Evolutionary conservation across 495 filamentous ascomycete genomes (phyloP), one percentile per base, ranked within the genome.

Genomic region (Opeltia flavorubescens): DNA sequence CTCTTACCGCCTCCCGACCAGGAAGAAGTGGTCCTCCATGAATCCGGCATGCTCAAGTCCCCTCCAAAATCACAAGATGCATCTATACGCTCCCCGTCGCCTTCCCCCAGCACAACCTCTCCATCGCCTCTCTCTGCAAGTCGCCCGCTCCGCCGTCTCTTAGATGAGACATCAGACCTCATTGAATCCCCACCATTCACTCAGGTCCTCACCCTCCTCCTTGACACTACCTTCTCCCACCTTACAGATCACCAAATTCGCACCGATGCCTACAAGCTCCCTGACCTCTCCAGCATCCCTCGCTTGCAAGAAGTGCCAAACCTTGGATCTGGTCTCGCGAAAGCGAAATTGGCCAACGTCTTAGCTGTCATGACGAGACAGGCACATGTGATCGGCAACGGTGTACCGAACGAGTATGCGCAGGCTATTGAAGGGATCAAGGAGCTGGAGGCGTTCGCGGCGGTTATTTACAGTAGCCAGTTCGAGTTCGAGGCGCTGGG

Each of bases 81-180:
- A 27, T 34, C 44, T 26, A 44, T 26, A 17, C 20, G 18, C 7
- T 43, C 40, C 5, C 49, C 46, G 5, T 42, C 50, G 6, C 40
- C 53, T 23, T 24, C 45, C 25, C 44, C 52, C 6, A 31, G 58
- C 8, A 48, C 57, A n/a, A 27, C 35, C 47, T 47, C 20, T 42
- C 35, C 5, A 20, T 42, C 13, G 23, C 30, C 59, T 23, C 9
- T 44, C 5, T 58, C 66, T 18, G 60, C 60, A 4, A 54, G 65
- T 20, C 64, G 61, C 5, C 62, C 66, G 25, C 76, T 96, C 53
- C 83, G 89, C 42, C 80, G 84, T 44, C 75, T 99, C n/a, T 70
- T 98, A 1, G 88, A 96, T 56, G 91, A 96, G 64, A 95, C 91
- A 8, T 82, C 91, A 18, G 91, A 98, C 62, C 71, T 96, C 15